A percentile compares a stretch with the other conserved stretches of the same genome.
Evolutionary conservation across 1,139 yeast genomes (phyloP).

Genomic region (Eremothecium coryli): DNA sequence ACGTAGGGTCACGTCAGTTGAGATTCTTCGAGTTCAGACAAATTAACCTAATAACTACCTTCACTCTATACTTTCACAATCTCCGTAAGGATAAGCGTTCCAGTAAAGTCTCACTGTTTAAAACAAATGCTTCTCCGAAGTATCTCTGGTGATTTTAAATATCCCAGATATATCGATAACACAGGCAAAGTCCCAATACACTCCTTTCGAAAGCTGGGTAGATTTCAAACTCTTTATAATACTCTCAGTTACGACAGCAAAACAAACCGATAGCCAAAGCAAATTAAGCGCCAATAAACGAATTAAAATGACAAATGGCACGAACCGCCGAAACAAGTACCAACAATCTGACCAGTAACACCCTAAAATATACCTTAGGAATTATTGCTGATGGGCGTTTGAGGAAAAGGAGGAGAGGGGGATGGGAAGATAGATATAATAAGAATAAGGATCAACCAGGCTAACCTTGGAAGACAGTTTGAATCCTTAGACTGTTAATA

Average conservation of each 20-base stretch:
- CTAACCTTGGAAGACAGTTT: neutral
- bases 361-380: neutral
- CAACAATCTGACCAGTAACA: neutral
- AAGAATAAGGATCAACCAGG: conserved; percentile 5
- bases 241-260: too few relatives aligned
- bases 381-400: conserved; percentile 1
- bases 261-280: too few relatives aligned
- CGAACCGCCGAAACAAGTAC: neutral
- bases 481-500: conserved; percentile 4
- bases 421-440: conserved; percentile 2
- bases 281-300: too few relatives aligned
- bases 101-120: neutral
- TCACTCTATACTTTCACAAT: conserved; percentile 11
- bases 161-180: too few relatives aligned
- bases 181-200: too few relatives aligned
- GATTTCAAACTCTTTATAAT: too few relatives aligned
- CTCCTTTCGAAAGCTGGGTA: too few relatives aligned
- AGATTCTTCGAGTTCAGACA: too few relatives aligned
- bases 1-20: too few relatives aligned
- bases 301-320: too few relatives aligned
- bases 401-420: conserved; percentile 4
- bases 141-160: too few relatives aligned
- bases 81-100: too few relatives aligned
- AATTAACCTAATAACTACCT: conserved; percentile 30
- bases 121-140: neutral